Evolutionary conservation across 371 early-diverging fungal genomes (phyloP).

Genomic region (Smittium culicis): DNA sequence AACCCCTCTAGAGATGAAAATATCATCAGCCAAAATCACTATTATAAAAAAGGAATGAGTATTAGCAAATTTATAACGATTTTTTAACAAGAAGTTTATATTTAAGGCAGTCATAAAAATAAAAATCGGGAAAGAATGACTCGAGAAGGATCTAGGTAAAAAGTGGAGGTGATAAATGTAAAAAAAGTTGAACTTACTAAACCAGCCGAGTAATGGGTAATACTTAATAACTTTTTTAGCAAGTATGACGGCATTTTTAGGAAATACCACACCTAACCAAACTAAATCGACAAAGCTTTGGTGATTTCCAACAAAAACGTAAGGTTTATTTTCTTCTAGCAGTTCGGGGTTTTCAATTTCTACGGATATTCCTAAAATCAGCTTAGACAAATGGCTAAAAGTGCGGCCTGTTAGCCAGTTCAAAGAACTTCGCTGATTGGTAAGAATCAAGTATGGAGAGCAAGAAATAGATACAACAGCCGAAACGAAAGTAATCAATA

Average conservation of each 20-base stretch:
- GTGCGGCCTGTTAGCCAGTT: constrained; percentile 1
- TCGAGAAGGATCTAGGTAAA: no score
- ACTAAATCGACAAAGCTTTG: constrained; percentile 72
- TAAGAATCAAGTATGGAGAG: background rate
- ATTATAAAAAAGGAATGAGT: no score
- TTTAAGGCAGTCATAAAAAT: no score
- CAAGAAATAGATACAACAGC: background rate
- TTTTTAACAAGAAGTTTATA: no score
- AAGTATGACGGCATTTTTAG: constrained; percentile 53
- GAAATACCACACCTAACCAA: constrained; percentile 54
- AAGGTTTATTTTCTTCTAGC: constrained; percentile 27
- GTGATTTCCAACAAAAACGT: constrained; percentile 69
- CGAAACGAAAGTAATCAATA: background rate
- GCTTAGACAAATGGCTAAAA: background rate
- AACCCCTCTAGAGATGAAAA: no score
- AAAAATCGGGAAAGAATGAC: no score
- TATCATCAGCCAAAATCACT: no score
- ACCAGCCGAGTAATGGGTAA: constrained; percentile 76
- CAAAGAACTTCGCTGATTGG: background rate
- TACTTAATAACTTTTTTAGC: constrained; percentile 69
- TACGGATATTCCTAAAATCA: background rate
- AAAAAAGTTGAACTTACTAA: constrained; percentile 56
- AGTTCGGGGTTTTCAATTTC: constrained; percentile 1
- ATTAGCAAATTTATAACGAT: no score
- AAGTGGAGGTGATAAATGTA: no score